phyloP scores from a whole-genome alignment of 345 rosid genomes.

The Theobroma cacao region DNA sequence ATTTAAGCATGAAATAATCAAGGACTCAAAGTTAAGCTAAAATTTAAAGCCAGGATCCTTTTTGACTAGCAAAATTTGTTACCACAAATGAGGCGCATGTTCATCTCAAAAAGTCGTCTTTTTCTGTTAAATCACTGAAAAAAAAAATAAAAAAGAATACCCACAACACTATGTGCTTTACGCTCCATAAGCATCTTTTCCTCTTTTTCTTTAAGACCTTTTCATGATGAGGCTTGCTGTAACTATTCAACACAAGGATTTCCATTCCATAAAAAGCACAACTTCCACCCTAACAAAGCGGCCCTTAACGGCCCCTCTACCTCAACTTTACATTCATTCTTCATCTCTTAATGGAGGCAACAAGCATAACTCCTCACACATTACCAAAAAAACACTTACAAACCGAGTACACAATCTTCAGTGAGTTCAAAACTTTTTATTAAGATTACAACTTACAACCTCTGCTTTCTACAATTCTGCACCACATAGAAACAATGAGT shows the following conservation, averaged over 20 bases:
- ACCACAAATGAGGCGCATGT: slow-evolving; percentile 12
- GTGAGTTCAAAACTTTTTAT: slow-evolving; percentile 1
- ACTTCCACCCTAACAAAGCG: slow-evolving; percentile 25
- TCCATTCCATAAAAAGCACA: slow-evolving; percentile 20
- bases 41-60: slow-evolving; percentile 29
- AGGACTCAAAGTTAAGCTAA: slow-evolving; percentile 20
- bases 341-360: slow-evolving; percentile 1
- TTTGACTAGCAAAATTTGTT: slow-evolving; percentile 27
- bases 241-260: slow-evolving; percentile 24
- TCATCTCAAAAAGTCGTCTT: slow-evolving; percentile 35
- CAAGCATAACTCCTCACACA: neutral
- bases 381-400: neutral
- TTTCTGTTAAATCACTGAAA: slow-evolving; percentile 31
- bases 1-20: neutral
- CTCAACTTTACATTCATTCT: slow-evolving; percentile 16
- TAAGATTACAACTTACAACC: neutral
- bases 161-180: slow-evolving; percentile 25
- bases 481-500: neutral
- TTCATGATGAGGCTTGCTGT: slow-evolving; percentile 34
- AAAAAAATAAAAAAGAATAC: neutral
- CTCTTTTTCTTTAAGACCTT: slow-evolving; percentile 37
- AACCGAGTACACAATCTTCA: slow-evolving; percentile 2
- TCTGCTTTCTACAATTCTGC: neutral
- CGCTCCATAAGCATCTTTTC: slow-evolving; percentile 28
- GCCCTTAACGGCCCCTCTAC: slow-evolving; percentile 24